phyloP scores from a whole-genome alignment of 306 rosid species.

The Prosopis cineraria region DNA sequence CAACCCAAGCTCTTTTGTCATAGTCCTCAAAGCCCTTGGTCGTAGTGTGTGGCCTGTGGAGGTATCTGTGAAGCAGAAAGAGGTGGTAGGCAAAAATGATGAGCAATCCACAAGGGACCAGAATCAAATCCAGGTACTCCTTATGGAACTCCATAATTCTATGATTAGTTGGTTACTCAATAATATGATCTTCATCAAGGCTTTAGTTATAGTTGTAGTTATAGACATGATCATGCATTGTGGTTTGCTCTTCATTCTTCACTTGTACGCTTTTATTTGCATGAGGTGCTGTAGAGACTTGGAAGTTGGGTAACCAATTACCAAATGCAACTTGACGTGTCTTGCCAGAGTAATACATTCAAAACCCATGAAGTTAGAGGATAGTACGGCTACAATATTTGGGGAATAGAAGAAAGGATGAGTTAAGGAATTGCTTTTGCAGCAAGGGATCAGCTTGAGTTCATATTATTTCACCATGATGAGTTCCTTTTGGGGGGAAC shows the following conservation, averaged over 20 bases:
- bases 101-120: conserved; percentile 71
- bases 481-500: not conserved
- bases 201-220: not conserved
- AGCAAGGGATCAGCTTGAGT: conserved; percentile 11
- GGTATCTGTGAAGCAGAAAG: conserved; percentile 60
- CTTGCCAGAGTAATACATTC: not conserved
- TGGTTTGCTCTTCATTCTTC: conserved; percentile 19
- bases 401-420: not conserved
- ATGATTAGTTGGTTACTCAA: conserved; percentile 5
- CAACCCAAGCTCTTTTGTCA: conserved; percentile 75
- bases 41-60: conserved; percentile 65
- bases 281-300: not conserved
- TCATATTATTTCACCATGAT: not conserved
- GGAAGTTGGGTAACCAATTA: not conserved
- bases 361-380: not conserved
- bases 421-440: not conserved
- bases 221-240: conserved; percentile 13
- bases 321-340: conserved; percentile 3
- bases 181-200: not conserved
- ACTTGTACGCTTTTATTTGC: conserved; percentile 1
- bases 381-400: not conserved
- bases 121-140: conserved; percentile 63
- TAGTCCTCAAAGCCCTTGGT: conserved; percentile 76
- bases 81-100: conserved; percentile 73
- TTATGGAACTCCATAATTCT: conserved; percentile 52